Conservation (phyloP, 2,329 filamentous ascomycete species). For the Fonsecaea nubica region DNA sequence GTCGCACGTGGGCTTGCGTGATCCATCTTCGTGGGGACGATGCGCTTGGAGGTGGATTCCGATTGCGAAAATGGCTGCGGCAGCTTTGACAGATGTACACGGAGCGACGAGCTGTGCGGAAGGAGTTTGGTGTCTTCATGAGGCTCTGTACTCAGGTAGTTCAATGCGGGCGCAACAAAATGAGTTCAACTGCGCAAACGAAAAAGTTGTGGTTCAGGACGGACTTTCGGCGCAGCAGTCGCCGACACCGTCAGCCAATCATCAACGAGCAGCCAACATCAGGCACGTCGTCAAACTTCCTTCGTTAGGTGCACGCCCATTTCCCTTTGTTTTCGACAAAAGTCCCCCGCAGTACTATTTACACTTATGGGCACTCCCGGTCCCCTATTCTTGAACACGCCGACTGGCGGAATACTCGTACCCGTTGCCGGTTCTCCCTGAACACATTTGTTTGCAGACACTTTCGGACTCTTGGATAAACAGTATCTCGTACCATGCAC, state of each 20-base stretch:
- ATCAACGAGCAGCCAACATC: not conserved
- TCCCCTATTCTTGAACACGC: too few relatives aligned
- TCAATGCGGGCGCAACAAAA: not conserved
- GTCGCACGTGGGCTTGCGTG: constrained; percentile 46
- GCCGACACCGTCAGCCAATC: constrained; percentile 2
- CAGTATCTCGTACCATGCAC: too few relatives aligned
- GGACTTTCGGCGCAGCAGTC: not conserved
- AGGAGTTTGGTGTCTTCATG: constrained; percentile 20
- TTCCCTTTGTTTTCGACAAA: too few relatives aligned
- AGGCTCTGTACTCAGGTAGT: not conserved
- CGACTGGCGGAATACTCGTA: too few relatives aligned
- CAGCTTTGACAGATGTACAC: constrained; percentile 31
- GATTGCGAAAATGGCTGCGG: constrained; percentile 19
- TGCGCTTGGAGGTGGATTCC: not conserved
- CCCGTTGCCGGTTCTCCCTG: too few relatives aligned
- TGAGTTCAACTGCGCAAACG: constrained; percentile 10
- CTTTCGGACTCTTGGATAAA: too few relatives aligned
- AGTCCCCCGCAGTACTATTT: too few relatives aligned
- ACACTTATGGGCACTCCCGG: too few relatives aligned
- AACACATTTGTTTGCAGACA: too few relatives aligned
- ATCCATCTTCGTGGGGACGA: constrained; percentile 45
- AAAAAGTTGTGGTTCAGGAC: constrained; percentile 8
- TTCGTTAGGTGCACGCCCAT: too few relatives aligned
- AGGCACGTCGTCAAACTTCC: not conserved
- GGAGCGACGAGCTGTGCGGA: constrained; percentile 22